A percentile compares a stretch with the other conserved stretches of the same genome.
These are phyloP conservation scores for Coemansia sp. DNA, from an alignment of 192 early-diverging fungal species.

Conservation along the genomic window DNA sequence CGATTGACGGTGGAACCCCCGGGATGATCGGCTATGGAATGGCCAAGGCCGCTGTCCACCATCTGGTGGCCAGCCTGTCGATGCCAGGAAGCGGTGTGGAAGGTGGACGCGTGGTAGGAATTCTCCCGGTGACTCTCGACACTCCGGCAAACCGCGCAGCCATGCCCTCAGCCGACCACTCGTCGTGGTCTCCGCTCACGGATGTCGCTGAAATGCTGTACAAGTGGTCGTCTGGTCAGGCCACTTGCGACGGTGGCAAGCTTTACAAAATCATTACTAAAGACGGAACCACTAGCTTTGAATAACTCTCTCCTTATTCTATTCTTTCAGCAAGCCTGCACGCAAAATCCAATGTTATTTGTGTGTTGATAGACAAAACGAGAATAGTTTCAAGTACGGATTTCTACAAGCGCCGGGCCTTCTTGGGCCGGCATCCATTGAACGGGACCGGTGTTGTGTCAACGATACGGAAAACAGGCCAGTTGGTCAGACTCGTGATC, in stretches of 20 bases:
- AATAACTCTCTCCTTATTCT: constrained; percentile 9
- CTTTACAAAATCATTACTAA: constrained; percentile 40
- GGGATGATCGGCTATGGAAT: constrained; percentile 88
- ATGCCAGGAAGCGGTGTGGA: constrained; percentile 70
- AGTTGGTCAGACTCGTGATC: constrained; percentile 67
- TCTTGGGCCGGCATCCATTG: constrained; percentile 88
- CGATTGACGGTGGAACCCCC: constrained; percentile 71
- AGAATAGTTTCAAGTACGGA: not conserved
- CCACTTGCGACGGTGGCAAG: constrained; percentile 27
- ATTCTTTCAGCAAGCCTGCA: too few species aligned
- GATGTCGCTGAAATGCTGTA: constrained; percentile 58
- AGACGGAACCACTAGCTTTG: constrained; percentile 19
- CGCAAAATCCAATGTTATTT: too few species aligned
- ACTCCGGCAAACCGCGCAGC: constrained; percentile 87
- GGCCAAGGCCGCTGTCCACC: constrained; percentile 93
- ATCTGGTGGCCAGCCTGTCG: constrained; percentile 77
- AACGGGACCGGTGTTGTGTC: constrained; percentile 91
- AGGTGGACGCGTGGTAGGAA: constrained; percentile 67
- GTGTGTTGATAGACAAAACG: too few species aligned
- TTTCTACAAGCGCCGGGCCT: constrained; percentile 78
- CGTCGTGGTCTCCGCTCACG: constrained; percentile 81
- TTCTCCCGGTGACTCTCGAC: constrained; percentile 79
- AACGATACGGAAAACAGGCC: constrained; percentile 73
- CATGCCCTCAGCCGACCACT: constrained; percentile 81
- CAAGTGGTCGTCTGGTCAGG: constrained; percentile 26